Percentiles rank a stretch among this genome's conserved stretches.
Conservation (phyloP, 140 eudicot species). For the Flaveria floridana region DNA sequence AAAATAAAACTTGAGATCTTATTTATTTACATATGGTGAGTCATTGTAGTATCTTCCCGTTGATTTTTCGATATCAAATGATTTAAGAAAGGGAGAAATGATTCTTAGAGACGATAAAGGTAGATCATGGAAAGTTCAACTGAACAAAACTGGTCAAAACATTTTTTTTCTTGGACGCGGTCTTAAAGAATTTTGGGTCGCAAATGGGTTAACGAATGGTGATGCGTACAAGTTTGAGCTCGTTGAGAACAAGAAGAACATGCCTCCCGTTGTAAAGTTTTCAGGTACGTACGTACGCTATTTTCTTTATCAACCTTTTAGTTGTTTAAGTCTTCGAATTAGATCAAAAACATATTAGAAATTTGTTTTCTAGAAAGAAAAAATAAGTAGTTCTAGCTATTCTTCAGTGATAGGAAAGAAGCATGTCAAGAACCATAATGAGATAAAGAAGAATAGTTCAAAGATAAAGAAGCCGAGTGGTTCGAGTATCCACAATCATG, state of each 20-base stretch:
- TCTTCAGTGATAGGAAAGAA: constrained; percentile 23
- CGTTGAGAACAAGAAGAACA: constrained; percentile 27
- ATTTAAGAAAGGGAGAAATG: constrained; percentile 24
- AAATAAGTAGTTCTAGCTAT: neutral
- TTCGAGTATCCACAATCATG: neutral
- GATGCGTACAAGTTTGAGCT: constrained; percentile 36
- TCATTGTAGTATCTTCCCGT: constrained; percentile 18
- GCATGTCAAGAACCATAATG: neutral
- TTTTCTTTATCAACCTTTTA: neutral
- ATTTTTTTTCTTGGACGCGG: neutral
- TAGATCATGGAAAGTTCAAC: constrained; percentile 23
- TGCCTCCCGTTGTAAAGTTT: constrained; percentile 25
- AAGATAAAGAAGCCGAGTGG: neutral
- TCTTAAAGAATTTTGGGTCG: constrained; percentile 1
- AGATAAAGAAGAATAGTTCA: neutral
- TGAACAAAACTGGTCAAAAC: neutral
- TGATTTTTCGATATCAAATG: constrained; percentile 23
- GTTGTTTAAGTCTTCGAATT: neutral
- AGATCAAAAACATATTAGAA: neutral
- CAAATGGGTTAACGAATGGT: constrained; percentile 27
- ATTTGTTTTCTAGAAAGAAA: too few relatives aligned
- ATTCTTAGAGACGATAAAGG: constrained; percentile 24
- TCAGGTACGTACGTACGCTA: neutral
- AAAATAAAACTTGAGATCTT: neutral
- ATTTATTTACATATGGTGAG: neutral